Base-by-base conservation (phyloP, 2,329 filamentous ascomycete genomes). In the Aureobasidium sp. region DNA sequence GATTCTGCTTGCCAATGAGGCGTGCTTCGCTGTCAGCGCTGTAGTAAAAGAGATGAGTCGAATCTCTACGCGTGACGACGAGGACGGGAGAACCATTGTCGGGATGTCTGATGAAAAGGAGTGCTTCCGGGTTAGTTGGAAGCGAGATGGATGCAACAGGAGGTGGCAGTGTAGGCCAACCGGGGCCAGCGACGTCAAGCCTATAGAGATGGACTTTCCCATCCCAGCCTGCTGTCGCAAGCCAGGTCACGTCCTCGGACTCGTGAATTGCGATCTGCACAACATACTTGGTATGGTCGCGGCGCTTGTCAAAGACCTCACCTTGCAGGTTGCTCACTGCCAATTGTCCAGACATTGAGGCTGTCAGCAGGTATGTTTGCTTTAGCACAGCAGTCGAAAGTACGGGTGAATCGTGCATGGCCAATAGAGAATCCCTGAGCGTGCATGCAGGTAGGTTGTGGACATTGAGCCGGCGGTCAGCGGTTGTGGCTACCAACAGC, bases 191-290 rank as follows among this genome's bases (percentile, higher is more conserved):
- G 66, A 72, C 63, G 69, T 70, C 43, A 13, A 65, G 32, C 13
- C 51, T 51, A 70, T 86, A 86, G 47, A 87, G 67, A 56, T 79
- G 70, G 37, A 86, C 72, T 65, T 80, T 84, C 32, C 78, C 74
- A 68, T 87, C 84, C 84, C 84, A 87, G 26, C 82, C 84, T 4
- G 83, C 84, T 13, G 81, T 86, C 5, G 82, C 83, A 60, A 85
- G 66, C 71, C 77, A 77, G 37, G 69, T 65, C 24, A 65, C 62
- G 10, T 66, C 64, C 17, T 67, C 67, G 13, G 68, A 67, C 3
- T 72, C 66, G n/a, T 75, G 70, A 2, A 71, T 71, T 29, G 77
- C 72, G 2, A 84, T 72, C 65, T 82, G 81, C 60, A 86, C 81
- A 8, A 80, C 75, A 69, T 85, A 87, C 67, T 86, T 87, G 26